Conservation (phyloP, 495 filamentous ascomycete genomes). For the Glarea lozoyensis region DNA sequence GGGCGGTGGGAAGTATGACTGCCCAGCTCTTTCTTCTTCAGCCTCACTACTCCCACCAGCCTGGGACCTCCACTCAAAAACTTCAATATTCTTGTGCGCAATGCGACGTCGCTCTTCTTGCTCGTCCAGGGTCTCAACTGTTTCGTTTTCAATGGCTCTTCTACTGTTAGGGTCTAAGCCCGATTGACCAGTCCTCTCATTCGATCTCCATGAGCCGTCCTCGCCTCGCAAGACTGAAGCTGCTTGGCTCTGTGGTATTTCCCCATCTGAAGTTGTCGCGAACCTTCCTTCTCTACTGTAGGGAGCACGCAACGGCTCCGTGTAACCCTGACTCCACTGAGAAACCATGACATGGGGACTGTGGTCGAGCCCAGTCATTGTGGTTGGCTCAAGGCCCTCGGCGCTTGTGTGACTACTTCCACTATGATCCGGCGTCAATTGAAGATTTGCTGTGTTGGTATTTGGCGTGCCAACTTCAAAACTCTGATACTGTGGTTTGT, state of each 20-base stretch:
- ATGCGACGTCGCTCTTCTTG: constrained; percentile 18
- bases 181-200: constrained; percentile 19
- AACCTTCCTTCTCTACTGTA: background rate
- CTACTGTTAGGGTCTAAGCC: constrained; percentile 21
- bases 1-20: constrained; percentile 9
- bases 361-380: constrained; percentile 28
- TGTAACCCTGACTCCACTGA: constrained; percentile 28
- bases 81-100: constrained; percentile 17
- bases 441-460: constrained; percentile 12
- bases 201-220: constrained; percentile 13
- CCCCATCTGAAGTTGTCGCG: background rate
- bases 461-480: background rate
- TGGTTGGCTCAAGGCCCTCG: constrained; percentile 29
- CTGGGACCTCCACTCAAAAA: constrained; percentile 21
- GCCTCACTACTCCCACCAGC: constrained; percentile 13
- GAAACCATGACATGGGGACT: constrained; percentile 42
- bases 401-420: constrained; percentile 38
- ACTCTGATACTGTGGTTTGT: constrained; percentile 8
- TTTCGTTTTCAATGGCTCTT: constrained; percentile 7
- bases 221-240: constrained; percentile 6
- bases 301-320: background rate
- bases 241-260: background rate
- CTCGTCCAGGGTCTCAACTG: constrained; percentile 21
- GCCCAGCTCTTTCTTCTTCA: constrained; percentile 5
- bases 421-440: constrained; percentile 40